Base-by-base conservation (phyloP, 805 yeast species). In the Myxozyma mucilagina region DNA sequence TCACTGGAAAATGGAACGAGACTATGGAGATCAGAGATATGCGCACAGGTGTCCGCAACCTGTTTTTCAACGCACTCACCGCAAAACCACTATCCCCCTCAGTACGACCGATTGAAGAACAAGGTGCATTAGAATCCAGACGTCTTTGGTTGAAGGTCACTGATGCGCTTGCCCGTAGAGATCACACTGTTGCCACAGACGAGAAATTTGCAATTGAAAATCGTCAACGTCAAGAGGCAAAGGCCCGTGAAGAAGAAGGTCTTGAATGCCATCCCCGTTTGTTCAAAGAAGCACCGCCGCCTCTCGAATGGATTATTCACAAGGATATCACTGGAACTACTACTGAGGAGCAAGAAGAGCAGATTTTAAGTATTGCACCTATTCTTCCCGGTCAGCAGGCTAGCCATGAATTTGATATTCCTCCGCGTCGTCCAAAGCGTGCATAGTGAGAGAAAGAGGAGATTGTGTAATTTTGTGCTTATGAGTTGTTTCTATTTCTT, bases 1-100 rank as follows among this genome's bases (percentile, higher is more conserved):
- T 93, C 42, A 69, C 87, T 10, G 99, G 99, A 13, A 93, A 94
- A 74, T 94, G 99, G 99, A 90, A 91, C 74, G 97, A 87, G 64
- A 78, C 84, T 1, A 86, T 94, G 82, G 81, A 85, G 58, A 82
- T 91, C 52, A 87, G 84, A 70, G 79, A 84, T 64, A 64, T 80
- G 51, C 72, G 73, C 54, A 80, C 83, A 0, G 76, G 81, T 36
- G 76, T 81, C 59, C 80, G 81, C 60, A 71, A 77, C 5, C 78
- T 79, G 4, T 80, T 87, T 36, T 83, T 87, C 65, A 89, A 88
- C 69, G 85, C 94, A 4, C 68, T 68, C n/a, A 77, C 77, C 32
- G 80, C 89, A 1, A 68, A 66, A 0, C 84, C 85, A 1, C 65
- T 76, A 36, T 77, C 76, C 57, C 97, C 98, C 34, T 76, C 76